Conservation (phyloP, 108 stramenopile genomes). For the Asterionellopsis glacialis region DNA sequence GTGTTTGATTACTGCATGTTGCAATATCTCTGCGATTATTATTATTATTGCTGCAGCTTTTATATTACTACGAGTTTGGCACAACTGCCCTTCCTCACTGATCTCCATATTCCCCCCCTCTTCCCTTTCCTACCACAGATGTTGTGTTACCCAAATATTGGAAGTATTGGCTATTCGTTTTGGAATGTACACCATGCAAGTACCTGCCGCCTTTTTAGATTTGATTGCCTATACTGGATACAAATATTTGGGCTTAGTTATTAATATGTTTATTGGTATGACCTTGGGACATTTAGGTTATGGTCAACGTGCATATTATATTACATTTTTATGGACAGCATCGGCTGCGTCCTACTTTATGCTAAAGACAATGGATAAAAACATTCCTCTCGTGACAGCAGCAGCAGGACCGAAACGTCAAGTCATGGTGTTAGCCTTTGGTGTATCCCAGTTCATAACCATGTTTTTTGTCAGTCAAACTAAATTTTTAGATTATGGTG, state of each 20-base stretch:
- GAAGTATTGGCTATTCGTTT: constrained; percentile 87
- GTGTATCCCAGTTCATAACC: constrained; percentile 73
- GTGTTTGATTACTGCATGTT: too few species aligned
- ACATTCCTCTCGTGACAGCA: constrained; percentile 57
- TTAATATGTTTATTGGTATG: constrained; percentile 77
- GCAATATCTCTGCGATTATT: too few species aligned
- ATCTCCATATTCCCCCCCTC: too few species aligned
- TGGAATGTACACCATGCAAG: constrained; percentile 87
- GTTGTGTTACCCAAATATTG: constrained; percentile 67
- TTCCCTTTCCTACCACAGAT: too few species aligned
- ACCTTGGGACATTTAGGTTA: constrained; percentile 53
- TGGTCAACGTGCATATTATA: constrained; percentile 73
- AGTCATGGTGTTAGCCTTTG: constrained; percentile 85
- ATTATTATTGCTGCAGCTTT: too few species aligned
- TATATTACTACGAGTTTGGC: too few species aligned
- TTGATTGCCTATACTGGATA: constrained; percentile 82
- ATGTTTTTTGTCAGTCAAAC: constrained; percentile 91
- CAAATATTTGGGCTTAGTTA: constrained; percentile 81
- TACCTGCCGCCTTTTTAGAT: constrained; percentile 63
- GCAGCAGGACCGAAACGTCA: constrained; percentile 76
- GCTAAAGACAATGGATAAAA: constrained; percentile 87
- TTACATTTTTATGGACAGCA: constrained; percentile 80
- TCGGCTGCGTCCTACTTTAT: constrained; percentile 77
- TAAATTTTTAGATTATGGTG: constrained; percentile 52
- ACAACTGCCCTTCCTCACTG: too few species aligned